Percentiles rank a stretch among this genome's conserved stretches.
Evolutionary conservation across 106 monocot species (phyloP).

Genomic region (Allium cepa): DNA sequence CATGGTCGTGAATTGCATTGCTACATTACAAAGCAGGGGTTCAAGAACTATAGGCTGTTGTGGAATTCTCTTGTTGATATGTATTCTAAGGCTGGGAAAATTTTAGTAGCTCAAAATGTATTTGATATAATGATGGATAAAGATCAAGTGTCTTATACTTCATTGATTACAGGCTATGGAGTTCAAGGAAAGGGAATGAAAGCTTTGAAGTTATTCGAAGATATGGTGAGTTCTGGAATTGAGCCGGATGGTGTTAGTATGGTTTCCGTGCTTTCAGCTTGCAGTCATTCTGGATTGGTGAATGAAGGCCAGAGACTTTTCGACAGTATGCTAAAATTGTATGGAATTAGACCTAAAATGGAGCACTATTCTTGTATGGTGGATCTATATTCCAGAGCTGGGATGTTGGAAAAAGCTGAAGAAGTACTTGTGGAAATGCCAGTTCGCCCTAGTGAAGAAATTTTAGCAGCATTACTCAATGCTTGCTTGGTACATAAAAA

Average conservation of each 20-base stretch:
- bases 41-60: conserved; percentile 10
- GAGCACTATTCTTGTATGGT: conserved; percentile 57
- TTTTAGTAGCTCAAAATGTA: conserved; percentile 27
- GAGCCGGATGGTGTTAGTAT: conserved; percentile 41
- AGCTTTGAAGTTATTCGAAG: conserved; percentile 31
- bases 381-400: conserved; percentile 45
- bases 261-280: conserved; percentile 47
- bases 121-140: conserved; percentile 23
- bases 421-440: conserved; percentile 30
- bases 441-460: conserved; percentile 22
- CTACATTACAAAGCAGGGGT: conserved; percentile 23
- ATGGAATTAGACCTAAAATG: conserved; percentile 24
- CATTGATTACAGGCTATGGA: conserved; percentile 45
- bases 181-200: conserved; percentile 33
- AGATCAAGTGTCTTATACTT: conserved; percentile 36
- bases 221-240: conserved; percentile 29
- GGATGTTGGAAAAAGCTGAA: conserved; percentile 34
- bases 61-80: conserved; percentile 40
- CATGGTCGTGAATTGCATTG: conserved; percentile 49
- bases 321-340: conserved; percentile 19
- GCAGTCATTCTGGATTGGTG: conserved; percentile 51
- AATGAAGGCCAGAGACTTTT: conserved; percentile 30
- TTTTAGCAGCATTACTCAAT: conserved; percentile 39
- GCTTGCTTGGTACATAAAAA: conserved; percentile 36
- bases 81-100: conserved; percentile 47